Base-by-base conservation (phyloP, 192 early-diverging fungal species). In the Backusella australiensis region DNA sequence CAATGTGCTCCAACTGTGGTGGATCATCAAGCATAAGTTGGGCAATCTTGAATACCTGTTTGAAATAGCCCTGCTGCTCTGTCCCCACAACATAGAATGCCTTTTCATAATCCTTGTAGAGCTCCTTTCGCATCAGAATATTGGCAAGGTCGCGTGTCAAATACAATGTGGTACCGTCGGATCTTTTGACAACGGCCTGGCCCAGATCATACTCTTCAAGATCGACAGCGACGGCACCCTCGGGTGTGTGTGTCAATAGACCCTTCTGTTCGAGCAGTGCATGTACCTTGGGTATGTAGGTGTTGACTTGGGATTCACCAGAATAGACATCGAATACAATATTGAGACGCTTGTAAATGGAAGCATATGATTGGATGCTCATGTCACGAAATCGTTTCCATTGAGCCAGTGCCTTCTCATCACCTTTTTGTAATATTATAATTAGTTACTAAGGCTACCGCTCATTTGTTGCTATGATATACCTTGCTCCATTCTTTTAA, bases 101-200 rank as follows among this genome's bases (percentile, higher is more conserved):
- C 73, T 91, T 89, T 80, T 95, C 91, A 83, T 93, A 96, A 12
- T 19, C 11, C 53, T 89, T 78, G 80, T 93, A 94, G 26, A 77
- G 84, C 23, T 93, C 89, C 56, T 85, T 85, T 41, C 98, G 94
- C 77, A 93, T 83, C 69, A 94, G 82, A 68, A 94, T 90, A 7
- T 93, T 94, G 26, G 94, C 98, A 66, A 99, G 88, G 78, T 99
- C 97, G 34, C 96, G 94, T 4, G 95, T 95, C 11, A 96, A 78
- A 70, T 99, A 99, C 35, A 98, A 84, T 5, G 94, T 90, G 11
- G 94, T 93, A 49, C 95, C 97, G 79, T 98, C 96, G 34, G 85
- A 83, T 78, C 94, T 91, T 41, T 89, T 87, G 35, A 98, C 80
- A 6, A 94, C 80, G 0, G 93, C 91, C 44, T 83, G 86, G 44